Evolutionary conservation across 306 rosid species (phyloP), one percentile per base, ranked within the genome.

Genomic region (Albizia julibrissin): DNA sequence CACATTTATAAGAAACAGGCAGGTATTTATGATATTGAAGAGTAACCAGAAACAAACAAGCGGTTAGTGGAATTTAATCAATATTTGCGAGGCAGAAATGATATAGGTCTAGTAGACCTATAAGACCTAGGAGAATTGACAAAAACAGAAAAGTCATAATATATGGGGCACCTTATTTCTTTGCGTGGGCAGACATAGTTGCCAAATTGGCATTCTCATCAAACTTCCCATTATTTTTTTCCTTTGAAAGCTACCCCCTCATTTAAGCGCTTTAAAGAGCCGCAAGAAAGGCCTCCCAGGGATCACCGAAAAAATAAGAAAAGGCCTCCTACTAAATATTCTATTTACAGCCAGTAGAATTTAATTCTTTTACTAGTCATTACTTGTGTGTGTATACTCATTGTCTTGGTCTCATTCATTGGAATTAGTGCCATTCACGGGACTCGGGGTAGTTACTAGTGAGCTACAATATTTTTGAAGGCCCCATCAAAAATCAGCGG

Each of bases 181-280:
- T 50, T 24, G 31, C 21, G 14, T 4, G 54, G 75, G 58, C 9
- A 65, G 22, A 65, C 75, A 39, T 29, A 16, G 62, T 27, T 47
- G 29, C 52, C 67, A 80, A 80, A 46, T 59, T 80, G 78, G 75
- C 40, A 50, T 47, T 6, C 62, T 49, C 18, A 73, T 26, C 40
- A 10, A 69, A 42, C 52, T 69, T 5, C 4, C 44, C 47, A 21
- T 69, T 40, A 21, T 21, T 40, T 50, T 22, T 3, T 21, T 50
- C 43, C 0, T 18, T 19, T 9, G 69, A 62, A 62, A 26, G 34
- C 18, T 24, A 12, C 18, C 5, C 66, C 68, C 5, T 61, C 21
- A 61, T 61, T 61, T 26, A 27, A 27, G 9, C 65, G 19, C 26
- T 33, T n/a, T 66, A 14, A 62, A 33, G 19, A 69, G 73, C 49